phyloP scores from a whole-genome alignment of 352 stramenopile genomes.

The Phytopythium ostracodes region DNA sequence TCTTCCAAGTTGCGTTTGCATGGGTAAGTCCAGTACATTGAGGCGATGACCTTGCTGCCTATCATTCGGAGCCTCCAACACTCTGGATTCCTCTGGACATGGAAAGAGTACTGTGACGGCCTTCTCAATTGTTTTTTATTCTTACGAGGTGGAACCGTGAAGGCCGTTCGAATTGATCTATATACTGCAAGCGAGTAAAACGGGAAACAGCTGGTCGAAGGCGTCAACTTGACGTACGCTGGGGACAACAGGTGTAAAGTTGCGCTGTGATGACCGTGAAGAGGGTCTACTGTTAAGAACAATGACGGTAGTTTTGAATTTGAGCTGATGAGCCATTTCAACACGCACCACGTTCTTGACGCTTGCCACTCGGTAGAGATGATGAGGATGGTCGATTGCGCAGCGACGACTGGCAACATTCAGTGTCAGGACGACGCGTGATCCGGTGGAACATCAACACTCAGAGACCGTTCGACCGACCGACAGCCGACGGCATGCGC shows the following conservation, averaged over 20 bases:
- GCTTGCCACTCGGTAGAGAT: too few relatives aligned
- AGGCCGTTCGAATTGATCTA: neutral
- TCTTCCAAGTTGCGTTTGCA: neutral
- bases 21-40: neutral
- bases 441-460: neutral
- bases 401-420: neutral
- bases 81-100: constrained; percentile 2
- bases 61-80: neutral
- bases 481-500: too few relatives aligned
- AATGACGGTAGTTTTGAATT: neutral
- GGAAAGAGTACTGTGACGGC: neutral
- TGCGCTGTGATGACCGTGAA: neutral
- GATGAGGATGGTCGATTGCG: neutral
- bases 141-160: neutral
- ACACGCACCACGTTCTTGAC: too few relatives aligned
- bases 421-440: neutral
- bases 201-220: too few relatives aligned
- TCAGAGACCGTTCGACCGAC: too few relatives aligned
- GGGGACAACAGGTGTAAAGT: neutral
- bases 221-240: neutral
- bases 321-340: neutral
- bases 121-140: neutral
- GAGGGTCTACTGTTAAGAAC: neutral
- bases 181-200: neutral
- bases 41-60: neutral